Conservation (phyloP, 352 stramenopile species). For the Phytophthora foliorum region DNA sequence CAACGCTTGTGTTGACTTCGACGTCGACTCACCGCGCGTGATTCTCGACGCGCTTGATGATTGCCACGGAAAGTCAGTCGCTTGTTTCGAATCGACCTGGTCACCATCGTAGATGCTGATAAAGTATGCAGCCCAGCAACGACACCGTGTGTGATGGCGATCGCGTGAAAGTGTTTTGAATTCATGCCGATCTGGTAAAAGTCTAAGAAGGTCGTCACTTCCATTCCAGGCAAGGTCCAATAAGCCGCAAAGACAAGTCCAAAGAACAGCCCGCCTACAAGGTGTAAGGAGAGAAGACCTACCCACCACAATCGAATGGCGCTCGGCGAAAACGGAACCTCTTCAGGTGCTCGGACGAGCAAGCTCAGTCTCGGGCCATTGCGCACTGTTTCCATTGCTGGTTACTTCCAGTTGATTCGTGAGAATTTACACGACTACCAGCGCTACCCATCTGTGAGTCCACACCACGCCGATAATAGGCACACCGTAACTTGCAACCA, state of each 20-base stretch:
- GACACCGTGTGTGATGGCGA: constrained; percentile 20
- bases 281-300: constrained; percentile 19
- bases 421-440: neutral
- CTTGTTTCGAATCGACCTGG: constrained; percentile 29
- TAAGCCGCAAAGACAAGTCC: constrained; percentile 31
- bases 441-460: too few relatives aligned
- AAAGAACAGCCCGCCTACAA: constrained; percentile 37
- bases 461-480: too few relatives aligned
- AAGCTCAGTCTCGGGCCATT: constrained; percentile 28
- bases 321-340: constrained; percentile 15
- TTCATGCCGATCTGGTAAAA: constrained; percentile 41
- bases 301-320: constrained; percentile 31
- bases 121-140: constrained; percentile 28
- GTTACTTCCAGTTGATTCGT: neutral
- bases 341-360: constrained; percentile 6
- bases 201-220: constrained; percentile 32
- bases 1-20: neutral
- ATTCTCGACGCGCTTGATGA: neutral
- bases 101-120: constrained; percentile 27
- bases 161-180: constrained; percentile 17
- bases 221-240: constrained; percentile 26
- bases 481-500: too few relatives aligned
- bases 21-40: neutral
- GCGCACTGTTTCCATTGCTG: neutral
- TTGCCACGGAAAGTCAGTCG: constrained; percentile 27